Conservation (phyloP, 108 stramenopile genomes). For the Discostella pseudostelligera region DNA sequence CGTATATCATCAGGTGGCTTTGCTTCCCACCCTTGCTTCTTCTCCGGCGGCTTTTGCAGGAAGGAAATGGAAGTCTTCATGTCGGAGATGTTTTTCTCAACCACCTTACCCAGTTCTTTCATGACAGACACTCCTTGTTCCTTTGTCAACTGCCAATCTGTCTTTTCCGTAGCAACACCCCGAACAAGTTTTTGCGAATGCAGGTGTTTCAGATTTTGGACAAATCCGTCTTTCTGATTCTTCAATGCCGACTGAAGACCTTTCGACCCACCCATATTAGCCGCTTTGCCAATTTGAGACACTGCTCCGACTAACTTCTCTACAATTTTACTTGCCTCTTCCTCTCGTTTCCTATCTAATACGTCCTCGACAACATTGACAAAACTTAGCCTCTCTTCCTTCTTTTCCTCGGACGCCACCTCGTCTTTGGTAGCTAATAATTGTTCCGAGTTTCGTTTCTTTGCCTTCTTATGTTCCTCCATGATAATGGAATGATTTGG, state of each 20-base stretch:
- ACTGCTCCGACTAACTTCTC: constrained; percentile 44
- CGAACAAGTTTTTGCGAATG: constrained; percentile 10
- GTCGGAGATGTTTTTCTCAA: constrained; percentile 47
- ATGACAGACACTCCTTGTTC: constrained; percentile 23
- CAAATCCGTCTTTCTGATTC: constrained; percentile 35
- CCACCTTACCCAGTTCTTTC: constrained; percentile 43
- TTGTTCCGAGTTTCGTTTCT: constrained; percentile 9
- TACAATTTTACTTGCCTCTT: constrained; percentile 39
- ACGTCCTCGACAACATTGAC: constrained; percentile 6
- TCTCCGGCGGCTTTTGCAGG: constrained; percentile 37
- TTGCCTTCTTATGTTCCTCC: constrained; percentile 20
- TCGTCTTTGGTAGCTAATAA: constrained; percentile 3
- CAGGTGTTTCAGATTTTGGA: constrained; percentile 38
- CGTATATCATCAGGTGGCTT: constrained; percentile 31
- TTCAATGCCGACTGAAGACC: constrained; percentile 33
- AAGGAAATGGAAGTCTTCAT: constrained; percentile 35
- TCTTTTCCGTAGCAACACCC: background rate
- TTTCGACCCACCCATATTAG: constrained; percentile 30
- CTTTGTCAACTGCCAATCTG: constrained; percentile 7
- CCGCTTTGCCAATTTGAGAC: constrained; percentile 44
- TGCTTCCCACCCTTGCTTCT: constrained; percentile 34
- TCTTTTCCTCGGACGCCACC: constrained; percentile 14
- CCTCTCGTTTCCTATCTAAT: constrained; percentile 17
- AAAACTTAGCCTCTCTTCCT: constrained; percentile 18
- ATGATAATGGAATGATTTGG: constrained; percentile 31